phyloP scores from a whole-genome alignment of 768 basidiomycete genomes.

The Leccinum rimulosum region DNA sequence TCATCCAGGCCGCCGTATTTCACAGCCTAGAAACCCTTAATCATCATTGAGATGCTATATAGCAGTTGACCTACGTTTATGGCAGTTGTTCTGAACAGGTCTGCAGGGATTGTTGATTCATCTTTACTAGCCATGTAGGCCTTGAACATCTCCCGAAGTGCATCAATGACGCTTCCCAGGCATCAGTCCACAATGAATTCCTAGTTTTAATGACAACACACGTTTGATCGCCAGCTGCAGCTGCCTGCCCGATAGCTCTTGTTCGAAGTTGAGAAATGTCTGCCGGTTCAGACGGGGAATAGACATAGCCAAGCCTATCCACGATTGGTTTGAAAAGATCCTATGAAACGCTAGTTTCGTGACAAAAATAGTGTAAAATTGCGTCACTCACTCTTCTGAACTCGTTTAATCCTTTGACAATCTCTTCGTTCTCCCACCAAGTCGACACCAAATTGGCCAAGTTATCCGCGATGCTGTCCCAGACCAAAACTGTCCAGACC shows the following conservation, averaged over 20 bases:
- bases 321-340: constrained; percentile 72
- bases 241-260: constrained; percentile 60
- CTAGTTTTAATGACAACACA: constrained; percentile 14
- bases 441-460: constrained; percentile 54
- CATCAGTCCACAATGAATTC: background rate
- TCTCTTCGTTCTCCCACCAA: constrained; percentile 80
- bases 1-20: constrained; percentile 71
- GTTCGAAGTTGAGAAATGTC: constrained; percentile 75
- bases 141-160: constrained; percentile 69
- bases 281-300: constrained; percentile 57
- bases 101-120: constrained; percentile 74
- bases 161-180: constrained; percentile 61
- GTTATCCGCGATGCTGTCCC: constrained; percentile 64
- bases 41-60: background rate
- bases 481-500: constrained; percentile 64
- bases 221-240: constrained; percentile 43
- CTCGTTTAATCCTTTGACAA: constrained; percentile 52
- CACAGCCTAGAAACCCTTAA: constrained; percentile 50
- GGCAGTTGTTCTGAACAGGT: constrained; percentile 63
- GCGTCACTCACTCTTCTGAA: constrained; percentile 54
- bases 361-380: constrained; percentile 1
- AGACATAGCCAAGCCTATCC: constrained; percentile 75
- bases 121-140: constrained; percentile 70
- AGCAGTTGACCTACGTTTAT: constrained; percentile 17
- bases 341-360: constrained; percentile 33